Evolutionary conservation across 306 rosid genomes (phyloP).

Genomic region (Betula pendula): DNA sequence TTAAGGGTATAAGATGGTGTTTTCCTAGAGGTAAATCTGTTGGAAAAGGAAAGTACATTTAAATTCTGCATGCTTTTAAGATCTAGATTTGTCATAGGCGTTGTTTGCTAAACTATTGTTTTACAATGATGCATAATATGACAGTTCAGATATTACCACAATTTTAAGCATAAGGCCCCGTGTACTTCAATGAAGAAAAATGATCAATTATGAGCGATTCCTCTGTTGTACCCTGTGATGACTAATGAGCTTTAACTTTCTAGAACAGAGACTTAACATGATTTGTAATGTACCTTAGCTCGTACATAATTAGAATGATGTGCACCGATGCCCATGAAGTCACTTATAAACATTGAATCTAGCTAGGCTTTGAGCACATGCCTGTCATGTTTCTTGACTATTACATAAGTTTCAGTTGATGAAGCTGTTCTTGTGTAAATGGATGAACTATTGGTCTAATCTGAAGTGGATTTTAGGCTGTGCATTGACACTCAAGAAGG

Average conservation of each 20-base stretch:
- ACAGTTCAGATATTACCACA: background rate
- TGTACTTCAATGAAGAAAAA: constrained; percentile 3
- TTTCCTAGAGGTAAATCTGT: constrained; percentile 4
- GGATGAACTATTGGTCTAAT: background rate
- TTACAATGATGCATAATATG: background rate
- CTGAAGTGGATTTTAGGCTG: background rate
- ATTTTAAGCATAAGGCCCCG: background rate
- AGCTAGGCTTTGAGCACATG: background rate
- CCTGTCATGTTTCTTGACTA: background rate
- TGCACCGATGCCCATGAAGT: background rate
- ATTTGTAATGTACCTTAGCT: background rate
- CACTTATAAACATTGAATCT: background rate
- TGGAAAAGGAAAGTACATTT: background rate
- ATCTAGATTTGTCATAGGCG: background rate
- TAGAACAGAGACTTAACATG: background rate
- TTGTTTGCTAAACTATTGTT: constrained; percentile 1
- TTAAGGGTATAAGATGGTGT: constrained; percentile 23
- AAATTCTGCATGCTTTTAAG: constrained; percentile 17
- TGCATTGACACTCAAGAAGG: background rate
- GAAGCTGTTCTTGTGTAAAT: background rate
- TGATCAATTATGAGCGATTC: background rate
- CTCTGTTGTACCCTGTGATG: background rate
- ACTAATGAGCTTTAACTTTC: background rate
- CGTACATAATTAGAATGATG: background rate
- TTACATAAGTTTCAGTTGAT: background rate